These are phyloP conservation scores for Dictyostelium purpureum DNA, from an alignment of 78 protist species.

Conservation along the genomic window DNA sequence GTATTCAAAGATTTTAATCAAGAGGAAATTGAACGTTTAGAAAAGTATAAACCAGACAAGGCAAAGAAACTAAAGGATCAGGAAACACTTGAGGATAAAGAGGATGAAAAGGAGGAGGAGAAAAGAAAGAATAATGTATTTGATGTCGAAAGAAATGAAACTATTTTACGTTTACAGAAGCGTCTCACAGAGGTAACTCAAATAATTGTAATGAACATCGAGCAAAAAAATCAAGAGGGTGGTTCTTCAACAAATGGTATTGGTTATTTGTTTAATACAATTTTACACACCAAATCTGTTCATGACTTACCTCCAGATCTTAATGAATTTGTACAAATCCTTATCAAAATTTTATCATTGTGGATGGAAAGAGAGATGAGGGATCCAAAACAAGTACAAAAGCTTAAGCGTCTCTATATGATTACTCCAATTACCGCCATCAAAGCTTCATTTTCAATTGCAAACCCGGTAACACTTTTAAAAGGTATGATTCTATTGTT, in stretches of 20 bases:
- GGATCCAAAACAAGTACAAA: constrained; percentile 56
- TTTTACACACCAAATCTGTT: constrained; percentile 3
- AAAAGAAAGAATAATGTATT: constrained; percentile 5
- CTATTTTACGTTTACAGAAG: constrained; percentile 14
- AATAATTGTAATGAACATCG: constrained; percentile 54
- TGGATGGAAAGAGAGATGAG: constrained; percentile 77
- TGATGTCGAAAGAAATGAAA: constrained; percentile 67
- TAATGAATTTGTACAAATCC: neutral
- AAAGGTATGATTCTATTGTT: constrained; percentile 61
- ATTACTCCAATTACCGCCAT: constrained; percentile 65
- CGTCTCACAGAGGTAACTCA: constrained; percentile 53
- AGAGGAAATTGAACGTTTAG: neutral
- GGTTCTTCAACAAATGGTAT: constrained; percentile 32
- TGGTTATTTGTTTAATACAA: constrained; percentile 3
- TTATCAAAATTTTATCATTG: constrained; percentile 39
- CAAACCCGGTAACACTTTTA: constrained; percentile 56
- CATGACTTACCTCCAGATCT: constrained; percentile 38
- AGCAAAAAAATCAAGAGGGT: constrained; percentile 16
- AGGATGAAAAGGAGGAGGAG: constrained; percentile 13
- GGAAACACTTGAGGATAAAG: constrained; percentile 42
- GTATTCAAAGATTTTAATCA: constrained; percentile 20
- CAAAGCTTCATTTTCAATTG: constrained; percentile 42
- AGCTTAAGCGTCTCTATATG: constrained; percentile 56
- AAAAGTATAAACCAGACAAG: neutral
- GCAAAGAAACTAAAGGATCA: neutral